Percentiles rank a stretch among this genome's conserved stretches.
These are phyloP conservation scores for Pyrrhoderma noxium DNA, from an alignment of 1,284 basidiomycete species.

Conservation along the genomic window DNA sequence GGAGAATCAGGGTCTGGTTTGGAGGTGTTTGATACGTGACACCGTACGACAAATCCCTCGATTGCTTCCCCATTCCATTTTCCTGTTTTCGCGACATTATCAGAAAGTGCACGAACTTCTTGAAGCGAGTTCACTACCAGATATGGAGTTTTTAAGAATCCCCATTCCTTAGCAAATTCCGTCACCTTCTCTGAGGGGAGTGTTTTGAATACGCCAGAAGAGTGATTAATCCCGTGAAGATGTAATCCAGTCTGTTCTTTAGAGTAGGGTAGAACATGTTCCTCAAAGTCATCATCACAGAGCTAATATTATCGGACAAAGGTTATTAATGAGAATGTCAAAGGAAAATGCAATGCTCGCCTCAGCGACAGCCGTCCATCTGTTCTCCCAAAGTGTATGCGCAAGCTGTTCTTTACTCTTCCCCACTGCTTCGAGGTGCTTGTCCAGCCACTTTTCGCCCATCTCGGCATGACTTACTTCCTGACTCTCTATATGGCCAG, in stretches of 20 bases:
- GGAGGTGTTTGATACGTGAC: conserved; percentile 44
- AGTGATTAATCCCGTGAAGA: conserved; percentile 86
- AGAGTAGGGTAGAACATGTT: conserved; percentile 88
- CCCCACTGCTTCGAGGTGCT: conserved; percentile 58
- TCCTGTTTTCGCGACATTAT: conserved; percentile 60
- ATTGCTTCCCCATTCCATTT: conserved; percentile 82
- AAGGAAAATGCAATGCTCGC: conserved; percentile 35
- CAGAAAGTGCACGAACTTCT: conserved; percentile 71
- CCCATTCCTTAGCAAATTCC: conserved; percentile 83
- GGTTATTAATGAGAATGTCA: neutral
- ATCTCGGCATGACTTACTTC: conserved; percentile 64
- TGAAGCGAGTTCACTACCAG: conserved; percentile 52
- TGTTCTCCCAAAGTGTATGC: conserved; percentile 67
- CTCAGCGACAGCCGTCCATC: conserved; percentile 89
- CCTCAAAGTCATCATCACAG: conserved; percentile 96
- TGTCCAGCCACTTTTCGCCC: conserved; percentile 78
- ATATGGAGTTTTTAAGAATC: conserved; percentile 80
- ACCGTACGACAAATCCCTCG: conserved; percentile 95
- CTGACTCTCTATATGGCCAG: conserved; percentile 46
- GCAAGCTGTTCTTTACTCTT: conserved; percentile 76
- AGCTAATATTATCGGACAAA: conserved; percentile 44
- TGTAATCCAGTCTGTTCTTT: conserved; percentile 85
- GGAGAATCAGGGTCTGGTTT: conserved; percentile 28
- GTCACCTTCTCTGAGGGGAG: conserved; percentile 64
- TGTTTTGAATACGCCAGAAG: conserved; percentile 68